These are phyloP conservation scores for Nicotiana tabacum DNA, from an alignment of 257 asterid genomes.

Conservation along the genomic window DNA sequence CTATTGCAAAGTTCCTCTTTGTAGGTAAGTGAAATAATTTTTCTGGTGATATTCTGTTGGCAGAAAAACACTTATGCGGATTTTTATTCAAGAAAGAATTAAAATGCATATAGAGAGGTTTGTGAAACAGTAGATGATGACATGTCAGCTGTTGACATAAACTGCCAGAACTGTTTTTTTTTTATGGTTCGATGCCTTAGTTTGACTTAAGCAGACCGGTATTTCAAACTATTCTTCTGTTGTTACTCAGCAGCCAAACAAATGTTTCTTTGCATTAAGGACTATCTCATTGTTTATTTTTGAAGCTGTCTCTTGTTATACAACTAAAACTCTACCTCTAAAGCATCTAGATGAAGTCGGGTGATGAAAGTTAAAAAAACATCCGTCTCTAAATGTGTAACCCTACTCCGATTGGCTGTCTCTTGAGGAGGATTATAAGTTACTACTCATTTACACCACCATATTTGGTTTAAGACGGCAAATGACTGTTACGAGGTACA, in stretches of 20 bases:
- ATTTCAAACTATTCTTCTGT: not conserved
- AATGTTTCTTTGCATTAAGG: too few species aligned
- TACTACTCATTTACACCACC: too few species aligned
- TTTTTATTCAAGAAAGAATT: not conserved
- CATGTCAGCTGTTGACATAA: not conserved
- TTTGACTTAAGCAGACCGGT: not conserved
- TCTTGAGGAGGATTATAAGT: too few species aligned
- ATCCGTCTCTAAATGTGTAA: not conserved
- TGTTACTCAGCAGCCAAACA: too few species aligned
- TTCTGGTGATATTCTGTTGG: not conserved
- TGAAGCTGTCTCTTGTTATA: too few species aligned
- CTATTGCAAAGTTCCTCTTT: slow-evolving; percentile 84
- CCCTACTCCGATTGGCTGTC: too few species aligned
- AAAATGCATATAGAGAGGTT: not conserved
- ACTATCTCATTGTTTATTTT: too few species aligned
- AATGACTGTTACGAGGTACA: too few species aligned
- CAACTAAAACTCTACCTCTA: not conserved
- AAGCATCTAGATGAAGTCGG: not conserved
- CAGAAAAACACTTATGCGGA: not conserved
- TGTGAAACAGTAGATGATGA: not conserved
- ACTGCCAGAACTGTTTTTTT: not conserved
- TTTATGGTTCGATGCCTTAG: not conserved
- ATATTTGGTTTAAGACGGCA: too few species aligned
- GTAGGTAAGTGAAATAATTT: slow-evolving; percentile 45
- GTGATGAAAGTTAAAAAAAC: not conserved